phyloP scores from a whole-genome alignment of 2,329 filamentous ascomycete species.

The Madurella fahalii region DNA sequence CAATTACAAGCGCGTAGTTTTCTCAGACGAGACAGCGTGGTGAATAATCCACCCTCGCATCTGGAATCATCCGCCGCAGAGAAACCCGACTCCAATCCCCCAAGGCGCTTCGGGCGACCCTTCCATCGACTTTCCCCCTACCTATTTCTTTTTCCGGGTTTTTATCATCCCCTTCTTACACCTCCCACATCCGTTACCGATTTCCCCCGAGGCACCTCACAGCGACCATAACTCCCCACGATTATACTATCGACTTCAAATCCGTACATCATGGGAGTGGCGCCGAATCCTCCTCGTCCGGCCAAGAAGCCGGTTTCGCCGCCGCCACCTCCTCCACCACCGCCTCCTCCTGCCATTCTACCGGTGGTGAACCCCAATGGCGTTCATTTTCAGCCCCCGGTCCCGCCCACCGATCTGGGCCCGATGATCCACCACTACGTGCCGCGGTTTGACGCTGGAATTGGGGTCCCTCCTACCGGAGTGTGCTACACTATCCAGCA shows the following conservation, averaged over 20 bases:
- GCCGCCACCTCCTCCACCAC: constrained; percentile 7
- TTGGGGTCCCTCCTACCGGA: not conserved
- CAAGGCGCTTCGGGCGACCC: not conserved
- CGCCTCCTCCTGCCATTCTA: constrained; percentile 6
- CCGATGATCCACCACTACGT: constrained; percentile 53
- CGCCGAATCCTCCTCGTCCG: not conserved
- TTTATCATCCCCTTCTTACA: not conserved
- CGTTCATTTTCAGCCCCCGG: constrained; percentile 55
- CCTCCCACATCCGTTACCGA: not conserved
- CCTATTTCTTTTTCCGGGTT: not conserved
- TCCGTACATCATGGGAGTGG: no score
- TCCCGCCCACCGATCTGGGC: constrained; percentile 54
- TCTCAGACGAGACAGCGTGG: no score
- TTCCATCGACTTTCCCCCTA: not conserved
- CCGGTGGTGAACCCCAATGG: constrained; percentile 28
- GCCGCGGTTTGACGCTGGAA: constrained; percentile 46
- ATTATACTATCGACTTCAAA: no score
- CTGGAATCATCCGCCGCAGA: no score
- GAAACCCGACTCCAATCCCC: no score
- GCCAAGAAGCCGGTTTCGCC: constrained; percentile 2
- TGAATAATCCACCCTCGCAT: no score
- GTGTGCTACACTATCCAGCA: constrained; percentile 5
- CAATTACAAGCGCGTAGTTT: not conserved
- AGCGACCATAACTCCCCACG: not conserved
- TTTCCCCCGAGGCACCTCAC: not conserved